phyloP scores from a whole-genome alignment of 2,329 filamentous ascomycete genomes.

The Diplodia sapinea region DNA sequence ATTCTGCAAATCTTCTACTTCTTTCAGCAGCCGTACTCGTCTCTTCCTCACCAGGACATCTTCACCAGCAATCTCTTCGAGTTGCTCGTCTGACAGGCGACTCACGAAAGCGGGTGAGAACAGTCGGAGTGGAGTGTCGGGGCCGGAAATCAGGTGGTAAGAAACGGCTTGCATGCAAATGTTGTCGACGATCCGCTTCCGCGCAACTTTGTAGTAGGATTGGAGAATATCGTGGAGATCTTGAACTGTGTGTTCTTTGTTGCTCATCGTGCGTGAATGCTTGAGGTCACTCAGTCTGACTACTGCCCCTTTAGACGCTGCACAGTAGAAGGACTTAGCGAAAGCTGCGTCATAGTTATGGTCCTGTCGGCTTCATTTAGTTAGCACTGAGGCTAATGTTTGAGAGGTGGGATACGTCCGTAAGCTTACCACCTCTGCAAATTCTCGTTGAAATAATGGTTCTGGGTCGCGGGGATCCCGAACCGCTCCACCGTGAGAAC shows the following conservation, averaged over 20 bases:
- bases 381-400: background rate
- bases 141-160: slow-evolving; percentile 58
- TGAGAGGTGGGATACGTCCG: background rate
- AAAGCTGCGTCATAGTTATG: background rate
- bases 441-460: slow-evolving; percentile 59
- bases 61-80: slow-evolving; percentile 66
- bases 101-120: slow-evolving; percentile 61
- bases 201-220: slow-evolving; percentile 67
- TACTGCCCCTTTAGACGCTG: background rate
- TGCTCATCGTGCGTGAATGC: slow-evolving; percentile 36
- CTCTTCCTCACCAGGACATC: slow-evolving; percentile 50
- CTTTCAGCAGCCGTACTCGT: slow-evolving; percentile 52
- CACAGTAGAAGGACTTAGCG: background rate
- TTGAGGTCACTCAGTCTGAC: slow-evolving; percentile 7
- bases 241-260: slow-evolving; percentile 49
- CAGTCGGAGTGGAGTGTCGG: slow-evolving; percentile 58
- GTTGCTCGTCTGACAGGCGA: slow-evolving; percentile 54
- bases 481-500: slow-evolving; percentile 60
- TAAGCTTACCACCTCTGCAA: slow-evolving; percentile 47
- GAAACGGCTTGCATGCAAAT: slow-evolving; percentile 65
- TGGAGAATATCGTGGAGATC: slow-evolving; percentile 66
- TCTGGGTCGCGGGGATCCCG: slow-evolving; percentile 57
- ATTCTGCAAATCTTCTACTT: slow-evolving; percentile 54
- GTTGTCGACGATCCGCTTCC: slow-evolving; percentile 67
- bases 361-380: background rate